Base-by-base conservation (phyloP, 2,329 filamentous ascomycete genomes). In the Graphilbum fragrans region DNA sequence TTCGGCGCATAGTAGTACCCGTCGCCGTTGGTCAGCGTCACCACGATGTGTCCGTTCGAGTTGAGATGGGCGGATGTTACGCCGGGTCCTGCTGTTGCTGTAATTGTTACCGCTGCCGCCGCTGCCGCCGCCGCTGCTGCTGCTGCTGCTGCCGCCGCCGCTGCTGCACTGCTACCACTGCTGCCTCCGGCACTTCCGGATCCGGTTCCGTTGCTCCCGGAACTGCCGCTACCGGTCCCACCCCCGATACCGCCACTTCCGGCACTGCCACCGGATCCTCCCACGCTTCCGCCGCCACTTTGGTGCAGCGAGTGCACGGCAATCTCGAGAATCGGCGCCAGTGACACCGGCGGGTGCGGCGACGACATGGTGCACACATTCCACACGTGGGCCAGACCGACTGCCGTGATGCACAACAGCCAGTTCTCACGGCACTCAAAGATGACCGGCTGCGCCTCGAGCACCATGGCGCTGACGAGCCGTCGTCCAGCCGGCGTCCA, bases 11-110 rank as follows among this genome's bases (percentile, higher is more conserved):
- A 98, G 41, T 80, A 80, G 61, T 87, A 98, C 2, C 92, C 92
- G 52, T 98, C 90, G 18, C 92, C 92, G 52, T 95, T 96, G 20
- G 82, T 92, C 45, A 98, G 70, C 0, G 86, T 92, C n/a, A 96
- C 76, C 20, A 96, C 71, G 18, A 96, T 74, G 35, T 86, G 74
- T 2, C 92, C 93, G 41, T 79, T 80, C 0, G 85, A 86, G 58
- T 95, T 98, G 41, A 98, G 71, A 36, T 92, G 82, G 3, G 88
- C 92, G 39, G 90, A 92, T 5, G 92, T 93, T 29, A 98, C 76
- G 12, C 86, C 84, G 1, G 92, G 90, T 0, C 75, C 86, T 27
- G 25, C 25, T 27, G 25, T 27, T 27, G 25, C 25, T 7, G 25
- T 12, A 7, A 12, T 27, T 27, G 25, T 27, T 27, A 12, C 25